Conservation (phyloP, 1,139 yeast genomes). For the Yamadazyma atlantica region DNA sequence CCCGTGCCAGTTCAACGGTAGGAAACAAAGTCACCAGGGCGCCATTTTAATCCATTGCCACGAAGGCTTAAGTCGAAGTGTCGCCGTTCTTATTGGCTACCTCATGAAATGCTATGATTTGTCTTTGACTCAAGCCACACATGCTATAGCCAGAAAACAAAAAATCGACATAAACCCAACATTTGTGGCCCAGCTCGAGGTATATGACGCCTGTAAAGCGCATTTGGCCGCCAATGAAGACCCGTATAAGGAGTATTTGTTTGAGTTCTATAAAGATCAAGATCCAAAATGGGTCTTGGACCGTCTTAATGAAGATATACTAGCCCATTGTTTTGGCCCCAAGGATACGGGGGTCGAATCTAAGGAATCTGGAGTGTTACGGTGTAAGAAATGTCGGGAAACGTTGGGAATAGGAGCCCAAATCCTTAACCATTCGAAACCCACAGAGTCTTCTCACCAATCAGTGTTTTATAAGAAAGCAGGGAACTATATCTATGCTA, state of each 20-base stretch:
- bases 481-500: slow-evolving; percentile 52
- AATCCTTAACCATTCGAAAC: slow-evolving; percentile 62
- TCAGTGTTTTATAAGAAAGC: slow-evolving; percentile 61
- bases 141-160: slow-evolving; percentile 67
- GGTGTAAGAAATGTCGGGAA: slow-evolving; percentile 73
- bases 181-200: slow-evolving; percentile 68
- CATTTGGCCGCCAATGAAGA: slow-evolving; percentile 19
- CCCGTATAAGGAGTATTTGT: slow-evolving; percentile 27
- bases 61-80: slow-evolving; percentile 87
- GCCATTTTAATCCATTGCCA: slow-evolving; percentile 68
- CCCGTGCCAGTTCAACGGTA: neutral
- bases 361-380: slow-evolving; percentile 19
- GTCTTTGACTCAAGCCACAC: slow-evolving; percentile 58
- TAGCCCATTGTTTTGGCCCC: too few relatives aligned
- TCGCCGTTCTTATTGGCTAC: slow-evolving; percentile 69
- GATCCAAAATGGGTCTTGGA: slow-evolving; percentile 13
- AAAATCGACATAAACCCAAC: slow-evolving; percentile 60
- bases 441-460: slow-evolving; percentile 60
- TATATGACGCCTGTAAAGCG: slow-evolving; percentile 47
- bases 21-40: slow-evolving; percentile 36
- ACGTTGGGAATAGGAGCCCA: slow-evolving; percentile 48
- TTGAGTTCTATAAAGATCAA: slow-evolving; percentile 24
- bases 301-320: slow-evolving; percentile 2
- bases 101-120: slow-evolving; percentile 72
- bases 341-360: too few relatives aligned